Conservation (phyloP, 208 protist species). For the Acanthamoeba healyi region DNA sequence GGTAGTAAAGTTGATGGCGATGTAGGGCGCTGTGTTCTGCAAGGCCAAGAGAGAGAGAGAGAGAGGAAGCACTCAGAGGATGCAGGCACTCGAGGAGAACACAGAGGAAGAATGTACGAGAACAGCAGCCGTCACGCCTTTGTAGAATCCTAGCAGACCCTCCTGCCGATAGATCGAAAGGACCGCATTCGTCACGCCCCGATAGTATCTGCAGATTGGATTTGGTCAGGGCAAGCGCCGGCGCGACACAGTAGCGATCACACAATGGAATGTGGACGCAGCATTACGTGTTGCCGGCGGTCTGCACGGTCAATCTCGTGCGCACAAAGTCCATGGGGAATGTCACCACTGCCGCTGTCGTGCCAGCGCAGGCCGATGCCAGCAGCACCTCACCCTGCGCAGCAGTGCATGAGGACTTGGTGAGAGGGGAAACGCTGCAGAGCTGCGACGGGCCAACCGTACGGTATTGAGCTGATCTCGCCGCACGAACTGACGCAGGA, state of each 20-base stretch:
- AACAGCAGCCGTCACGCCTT: not conserved
- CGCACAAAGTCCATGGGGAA: slow-evolving; percentile 96
- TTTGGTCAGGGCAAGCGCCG: too few species aligned
- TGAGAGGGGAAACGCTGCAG: not conserved
- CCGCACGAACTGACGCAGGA: not conserved
- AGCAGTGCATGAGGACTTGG: not conserved
- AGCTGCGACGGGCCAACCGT: too few species aligned
- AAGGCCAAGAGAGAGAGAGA: too few species aligned
- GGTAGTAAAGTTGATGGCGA: slow-evolving; percentile 50
- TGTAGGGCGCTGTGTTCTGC: slow-evolving; percentile 34
- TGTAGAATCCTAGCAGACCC: slow-evolving; percentile 36
- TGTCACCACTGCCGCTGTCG: slow-evolving; percentile 93
- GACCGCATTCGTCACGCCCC: not conserved
- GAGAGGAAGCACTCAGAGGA: not conserved
- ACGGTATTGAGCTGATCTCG: not conserved
- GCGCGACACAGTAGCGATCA: not conserved
- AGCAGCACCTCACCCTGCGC: slow-evolving; percentile 86
- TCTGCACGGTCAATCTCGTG: slow-evolving; percentile 84
- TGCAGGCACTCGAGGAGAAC: not conserved
- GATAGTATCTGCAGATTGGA: not conserved
- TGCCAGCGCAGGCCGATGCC: slow-evolving; percentile 84
- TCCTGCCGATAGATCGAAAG: slow-evolving; percentile 14
- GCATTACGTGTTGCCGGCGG: not conserved
- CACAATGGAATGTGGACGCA: not conserved
- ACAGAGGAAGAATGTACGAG: not conserved